phyloP scores from a whole-genome alignment of 2,329 filamentous ascomycete genomes.

The Curvularia lunata region DNA sequence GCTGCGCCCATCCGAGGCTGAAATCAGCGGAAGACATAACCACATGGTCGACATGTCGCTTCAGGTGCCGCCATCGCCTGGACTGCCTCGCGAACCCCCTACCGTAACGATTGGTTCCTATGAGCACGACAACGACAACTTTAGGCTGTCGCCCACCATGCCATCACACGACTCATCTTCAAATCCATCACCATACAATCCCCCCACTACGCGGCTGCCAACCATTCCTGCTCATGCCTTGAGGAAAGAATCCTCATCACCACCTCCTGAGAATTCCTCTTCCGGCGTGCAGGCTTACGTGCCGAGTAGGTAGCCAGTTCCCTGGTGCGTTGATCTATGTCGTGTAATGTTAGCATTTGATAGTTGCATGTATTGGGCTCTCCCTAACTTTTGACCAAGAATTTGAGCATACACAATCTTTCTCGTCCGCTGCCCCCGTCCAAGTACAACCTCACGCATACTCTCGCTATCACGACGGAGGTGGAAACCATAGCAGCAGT shows the following conservation, averaged over 20 bases:
- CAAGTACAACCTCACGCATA: constrained; percentile 27
- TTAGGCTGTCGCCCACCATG: constrained; percentile 30
- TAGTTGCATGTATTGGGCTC: constrained; percentile 26
- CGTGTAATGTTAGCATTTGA: constrained; percentile 31
- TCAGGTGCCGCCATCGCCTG: constrained; percentile 42
- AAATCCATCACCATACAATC: constrained; percentile 30
- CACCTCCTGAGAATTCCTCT: constrained; percentile 26
- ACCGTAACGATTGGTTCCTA: constrained; percentile 38
- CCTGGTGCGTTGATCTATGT: constrained; percentile 32
- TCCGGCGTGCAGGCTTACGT: constrained; percentile 30
- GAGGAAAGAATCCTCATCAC: constrained; percentile 31
- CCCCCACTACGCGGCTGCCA: constrained; percentile 36
- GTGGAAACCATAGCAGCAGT: constrained; percentile 31
- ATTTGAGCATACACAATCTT: constrained; percentile 25
- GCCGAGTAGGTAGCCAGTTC: constrained; percentile 43
- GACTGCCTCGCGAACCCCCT: constrained; percentile 22
- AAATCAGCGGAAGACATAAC: constrained; percentile 46
- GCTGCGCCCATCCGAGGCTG: constrained; percentile 46
- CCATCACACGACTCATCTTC: constrained; percentile 39
- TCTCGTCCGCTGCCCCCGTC: constrained; percentile 12
- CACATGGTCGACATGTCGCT: constrained; percentile 48
- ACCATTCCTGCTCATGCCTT: constrained; percentile 32
- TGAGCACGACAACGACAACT: constrained; percentile 37
- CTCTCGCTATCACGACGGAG: constrained; percentile 36
- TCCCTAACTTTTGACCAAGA: constrained; percentile 37